These are phyloP conservation scores for Pulicaria dysenterica DNA, from an alignment of 129 eudicot genomes.

Conservation along the genomic window DNA sequence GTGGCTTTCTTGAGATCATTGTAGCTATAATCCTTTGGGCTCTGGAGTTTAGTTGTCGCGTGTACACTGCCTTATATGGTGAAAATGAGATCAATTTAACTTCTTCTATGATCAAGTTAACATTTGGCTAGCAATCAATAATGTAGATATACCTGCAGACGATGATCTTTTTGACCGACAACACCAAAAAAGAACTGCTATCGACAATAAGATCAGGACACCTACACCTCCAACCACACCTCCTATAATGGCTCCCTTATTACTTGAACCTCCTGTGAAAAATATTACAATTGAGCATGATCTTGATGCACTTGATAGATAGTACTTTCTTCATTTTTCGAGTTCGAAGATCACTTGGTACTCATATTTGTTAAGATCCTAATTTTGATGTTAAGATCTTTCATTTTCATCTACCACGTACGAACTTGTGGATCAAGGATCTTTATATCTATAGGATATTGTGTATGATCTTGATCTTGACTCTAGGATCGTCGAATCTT, in stretches of 20 bases:
- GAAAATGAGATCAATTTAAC: background rate
- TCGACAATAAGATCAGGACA: constrained; percentile 7
- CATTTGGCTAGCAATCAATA: background rate
- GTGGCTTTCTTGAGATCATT: constrained; percentile 62
- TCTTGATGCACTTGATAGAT: background rate
- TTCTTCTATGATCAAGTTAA: background rate
- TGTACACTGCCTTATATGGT: constrained; percentile 39
- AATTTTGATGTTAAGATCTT: too few relatives aligned
- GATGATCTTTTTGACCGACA: constrained; percentile 24
- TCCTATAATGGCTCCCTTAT: constrained; percentile 55
- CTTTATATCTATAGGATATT: too few relatives aligned
- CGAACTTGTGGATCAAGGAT: too few relatives aligned
- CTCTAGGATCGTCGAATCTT: too few relatives aligned
- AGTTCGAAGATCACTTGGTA: too few relatives aligned
- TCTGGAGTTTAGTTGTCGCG: constrained; percentile 70
- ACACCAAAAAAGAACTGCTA: constrained; percentile 14
- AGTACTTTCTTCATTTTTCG: too few relatives aligned
- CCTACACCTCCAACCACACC: constrained; percentile 61
- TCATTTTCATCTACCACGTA: too few relatives aligned
- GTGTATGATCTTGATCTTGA: too few relatives aligned
- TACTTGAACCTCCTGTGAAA: constrained; percentile 57
- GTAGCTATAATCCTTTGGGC: constrained; percentile 57
- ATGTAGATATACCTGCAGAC: constrained; percentile 16
- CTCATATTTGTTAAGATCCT: too few relatives aligned
- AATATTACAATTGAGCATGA: constrained; percentile 1